Conservation (phyloP, 768 basidiomycete species). For the Pleurotus ostreatus region DNA sequence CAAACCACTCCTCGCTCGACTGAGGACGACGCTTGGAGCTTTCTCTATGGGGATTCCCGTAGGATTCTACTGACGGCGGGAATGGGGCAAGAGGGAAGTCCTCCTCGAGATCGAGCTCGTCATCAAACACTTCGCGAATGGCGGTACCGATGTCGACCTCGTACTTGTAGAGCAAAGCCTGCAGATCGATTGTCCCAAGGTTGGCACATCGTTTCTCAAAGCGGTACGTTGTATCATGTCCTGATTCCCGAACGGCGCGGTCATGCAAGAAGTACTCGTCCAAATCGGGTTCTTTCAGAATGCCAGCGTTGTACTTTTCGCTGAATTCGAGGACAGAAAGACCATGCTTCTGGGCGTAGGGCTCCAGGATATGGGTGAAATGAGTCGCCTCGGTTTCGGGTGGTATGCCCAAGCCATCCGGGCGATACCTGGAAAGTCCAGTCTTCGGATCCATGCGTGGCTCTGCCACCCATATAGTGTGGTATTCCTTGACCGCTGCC, state of each 20-base stretch:
- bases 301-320: slow-evolving; percentile 88
- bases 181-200: slow-evolving; percentile 93
- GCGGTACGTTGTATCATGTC: slow-evolving; percentile 94
- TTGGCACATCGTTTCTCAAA: slow-evolving; percentile 98
- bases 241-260: slow-evolving; percentile 92
- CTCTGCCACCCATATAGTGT: slow-evolving; percentile 93
- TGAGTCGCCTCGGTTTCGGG: slow-evolving; percentile 99
- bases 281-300: slow-evolving; percentile 78
- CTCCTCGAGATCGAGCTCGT: slow-evolving; percentile 87
- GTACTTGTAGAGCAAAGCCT: slow-evolving; percentile 96
- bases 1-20: slow-evolving; percentile 89
- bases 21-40: slow-evolving; percentile 59
- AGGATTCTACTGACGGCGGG: slow-evolving; percentile 75
- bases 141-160: slow-evolving; percentile 98
- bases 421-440: slow-evolving; percentile 91
- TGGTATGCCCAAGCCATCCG: slow-evolving; percentile 92
- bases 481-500: slow-evolving; percentile 98
- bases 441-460: slow-evolving; percentile 94
- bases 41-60: slow-evolving; percentile 58
- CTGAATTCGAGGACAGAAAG: slow-evolving; percentile 94
- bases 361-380: slow-evolving; percentile 96
- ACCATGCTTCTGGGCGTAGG: slow-evolving; percentile 88
- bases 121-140: slow-evolving; percentile 92
- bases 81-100: slow-evolving; percentile 90
- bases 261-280: slow-evolving; percentile 99